Conservation (phyloP, 2,329 filamentous ascomycete species). For the Colletotrichum lentis region DNA sequence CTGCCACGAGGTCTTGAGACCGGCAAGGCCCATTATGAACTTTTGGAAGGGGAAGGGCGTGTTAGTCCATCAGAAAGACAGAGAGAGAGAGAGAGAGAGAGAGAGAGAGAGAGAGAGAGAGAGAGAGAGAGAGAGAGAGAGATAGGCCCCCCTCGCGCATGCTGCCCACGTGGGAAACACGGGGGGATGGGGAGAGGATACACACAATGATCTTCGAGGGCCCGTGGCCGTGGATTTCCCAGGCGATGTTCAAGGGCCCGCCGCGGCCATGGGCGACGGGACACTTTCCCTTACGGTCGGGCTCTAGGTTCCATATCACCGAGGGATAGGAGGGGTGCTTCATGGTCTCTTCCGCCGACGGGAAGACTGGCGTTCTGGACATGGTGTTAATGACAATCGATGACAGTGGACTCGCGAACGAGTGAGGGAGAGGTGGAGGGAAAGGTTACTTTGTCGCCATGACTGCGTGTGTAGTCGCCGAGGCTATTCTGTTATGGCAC, state of each 20-base stretch:
- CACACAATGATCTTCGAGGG: conserved; percentile 75
- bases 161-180: neutral
- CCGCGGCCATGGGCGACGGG: conserved; percentile 74
- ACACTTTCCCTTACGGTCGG: conserved; percentile 67
- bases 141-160: too few species aligned
- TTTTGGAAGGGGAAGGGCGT: conserved; percentile 46
- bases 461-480: neutral
- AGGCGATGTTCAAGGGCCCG: conserved; percentile 78
- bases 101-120: too few species aligned
- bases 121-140: too few species aligned
- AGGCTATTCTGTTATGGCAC: neutral
- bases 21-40: conserved; percentile 84
- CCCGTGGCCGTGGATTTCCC: conserved; percentile 81
- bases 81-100: too few species aligned
- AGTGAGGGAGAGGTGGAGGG: neutral
- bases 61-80: neutral
- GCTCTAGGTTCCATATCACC: conserved; percentile 73
- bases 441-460: conserved; percentile 24
- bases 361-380: conserved; percentile 41
- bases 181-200: conserved; percentile 47
- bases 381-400: neutral
- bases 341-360: conserved; percentile 65
- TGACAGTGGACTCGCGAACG: neutral
- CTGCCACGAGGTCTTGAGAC: conserved; percentile 76
- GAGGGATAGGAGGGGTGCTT: conserved; percentile 72